These are phyloP conservation scores for Zoysia japonica DNA, from an alignment of 176 grass and related monocot species.

Conservation along the genomic window DNA sequence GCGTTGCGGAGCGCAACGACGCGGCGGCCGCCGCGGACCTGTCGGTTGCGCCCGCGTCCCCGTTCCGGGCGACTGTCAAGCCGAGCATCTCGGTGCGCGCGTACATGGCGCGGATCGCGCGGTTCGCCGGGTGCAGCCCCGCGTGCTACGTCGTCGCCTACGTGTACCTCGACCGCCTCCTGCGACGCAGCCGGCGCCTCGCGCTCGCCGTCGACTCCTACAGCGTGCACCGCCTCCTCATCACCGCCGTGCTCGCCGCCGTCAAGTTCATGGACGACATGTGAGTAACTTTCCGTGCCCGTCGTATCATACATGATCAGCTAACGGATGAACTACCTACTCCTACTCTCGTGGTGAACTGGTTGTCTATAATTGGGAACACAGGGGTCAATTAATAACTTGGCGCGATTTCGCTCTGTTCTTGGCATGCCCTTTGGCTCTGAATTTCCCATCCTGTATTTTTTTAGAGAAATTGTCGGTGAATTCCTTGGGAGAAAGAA, in stretches of 20 bases:
- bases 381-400: not conserved
- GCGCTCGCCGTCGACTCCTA: constrained; percentile 61
- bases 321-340: not conserved
- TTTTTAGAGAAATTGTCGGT: not conserved
- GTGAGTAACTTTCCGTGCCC: constrained; percentile 43
- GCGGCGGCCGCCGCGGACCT: constrained; percentile 13
- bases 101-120: constrained; percentile 63
- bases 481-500: constrained; percentile 7
- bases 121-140: constrained; percentile 64
- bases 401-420: not conserved
- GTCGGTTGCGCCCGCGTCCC: constrained; percentile 30
- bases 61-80: constrained; percentile 59
- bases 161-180: constrained; percentile 76
- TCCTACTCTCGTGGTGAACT: not conserved
- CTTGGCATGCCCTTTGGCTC: not conserved
- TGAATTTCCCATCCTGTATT: not conserved
- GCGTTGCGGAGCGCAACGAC: constrained; percentile 65
- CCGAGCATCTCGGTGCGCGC: constrained; percentile 59
- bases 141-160: constrained; percentile 76
- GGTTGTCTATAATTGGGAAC: constrained; percentile 12
- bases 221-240: constrained; percentile 71
- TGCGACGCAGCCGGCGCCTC: constrained; percentile 38
- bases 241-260: constrained; percentile 64
- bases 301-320: not conserved
- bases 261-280: constrained; percentile 78